A percentile compares a stretch with the other conserved stretches of the same genome.
These are phyloP conservation scores for Nakazawaea pomicola DNA, from an alignment of 805 yeast species.

Conservation along the genomic window DNA sequence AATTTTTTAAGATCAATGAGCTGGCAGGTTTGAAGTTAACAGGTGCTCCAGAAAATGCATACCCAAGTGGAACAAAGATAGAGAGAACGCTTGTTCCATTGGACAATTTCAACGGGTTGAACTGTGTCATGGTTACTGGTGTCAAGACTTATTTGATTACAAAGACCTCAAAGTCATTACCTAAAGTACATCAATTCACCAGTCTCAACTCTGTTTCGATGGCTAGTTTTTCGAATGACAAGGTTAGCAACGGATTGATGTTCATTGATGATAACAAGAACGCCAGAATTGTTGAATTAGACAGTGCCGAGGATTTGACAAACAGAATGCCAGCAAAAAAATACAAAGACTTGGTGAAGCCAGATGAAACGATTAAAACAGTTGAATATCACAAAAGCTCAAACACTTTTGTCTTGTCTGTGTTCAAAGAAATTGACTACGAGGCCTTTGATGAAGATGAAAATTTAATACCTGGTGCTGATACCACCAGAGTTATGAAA, in stretches of 20 bases:
- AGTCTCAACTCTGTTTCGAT: conserved; percentile 62
- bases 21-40: conserved; percentile 43
- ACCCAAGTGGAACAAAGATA: conserved; percentile 58
- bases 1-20: conserved; percentile 39
- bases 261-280: conserved; percentile 66
- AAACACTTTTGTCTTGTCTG: conserved; percentile 57
- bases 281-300: conserved; percentile 56
- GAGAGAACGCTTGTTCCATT: conserved; percentile 65
- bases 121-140: conserved; percentile 69
- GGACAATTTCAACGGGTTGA: conserved; percentile 50
- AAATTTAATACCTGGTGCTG: conserved; percentile 51
- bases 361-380: conserved; percentile 57
- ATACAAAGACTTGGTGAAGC: conserved; percentile 25
- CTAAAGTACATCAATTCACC: conserved; percentile 64
- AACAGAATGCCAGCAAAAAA: conserved; percentile 56
- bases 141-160: conserved; percentile 62
- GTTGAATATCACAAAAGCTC: conserved; percentile 67
- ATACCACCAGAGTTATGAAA: conserved; percentile 41
- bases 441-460: conserved; percentile 73
- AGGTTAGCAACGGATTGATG: conserved; percentile 48
- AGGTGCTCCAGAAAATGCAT: conserved; percentile 80
- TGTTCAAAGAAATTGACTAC: conserved; percentile 54
- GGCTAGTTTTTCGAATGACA: conserved; percentile 41
- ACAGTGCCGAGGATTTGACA: conserved; percentile 40
- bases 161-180: conserved; percentile 59